Percentiles rank a stretch among this genome's conserved stretches.
These are phyloP conservation scores for Casaregolazyma suthepensis DNA, from an alignment of 1,139 yeast species.

Conservation along the genomic window DNA sequence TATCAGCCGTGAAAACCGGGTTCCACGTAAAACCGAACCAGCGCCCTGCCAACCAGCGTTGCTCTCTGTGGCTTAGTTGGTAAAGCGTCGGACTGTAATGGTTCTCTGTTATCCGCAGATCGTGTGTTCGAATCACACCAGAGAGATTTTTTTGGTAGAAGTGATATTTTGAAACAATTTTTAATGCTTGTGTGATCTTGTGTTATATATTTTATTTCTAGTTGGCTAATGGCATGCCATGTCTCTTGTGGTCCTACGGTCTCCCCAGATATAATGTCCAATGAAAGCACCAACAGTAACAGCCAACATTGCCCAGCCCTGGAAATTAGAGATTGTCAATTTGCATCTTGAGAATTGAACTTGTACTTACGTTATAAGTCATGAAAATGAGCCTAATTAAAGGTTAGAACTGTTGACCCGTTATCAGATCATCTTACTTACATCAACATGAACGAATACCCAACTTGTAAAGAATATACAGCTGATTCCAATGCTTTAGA, in stretches of 20 bases:
- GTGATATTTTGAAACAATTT: not conserved
- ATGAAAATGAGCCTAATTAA: conserved; percentile 51
- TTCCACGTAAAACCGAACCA: not conserved
- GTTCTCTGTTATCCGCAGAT: conserved; percentile 13
- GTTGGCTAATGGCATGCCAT: conserved; percentile 45
- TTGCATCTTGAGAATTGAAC: not conserved
- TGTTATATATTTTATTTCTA: not conserved
- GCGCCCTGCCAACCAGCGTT: not conserved
- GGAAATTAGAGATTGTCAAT: conserved; percentile 6
- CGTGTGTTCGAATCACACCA: conserved; percentile 12
- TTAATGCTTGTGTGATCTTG: not conserved
- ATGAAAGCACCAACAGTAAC: conserved; percentile 62
- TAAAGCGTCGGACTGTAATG: conserved; percentile 12
- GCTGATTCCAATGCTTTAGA: conserved; percentile 26
- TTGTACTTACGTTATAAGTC: conserved; percentile 55
- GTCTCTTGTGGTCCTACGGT: conserved; percentile 30
- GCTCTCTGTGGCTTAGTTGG: conserved; percentile 12
- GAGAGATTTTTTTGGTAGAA: conserved; percentile 8
- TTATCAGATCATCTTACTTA: conserved; percentile 15
- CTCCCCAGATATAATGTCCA: conserved; percentile 63
- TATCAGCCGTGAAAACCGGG: not conserved
- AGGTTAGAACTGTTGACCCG: not conserved
- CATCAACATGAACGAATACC: conserved; percentile 73
- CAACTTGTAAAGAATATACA: conserved; percentile 66
- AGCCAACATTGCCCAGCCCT: conserved; percentile 73